These are phyloP conservation scores for Lactifluus hygrophoroides DNA, from an alignment of 768 basidiomycete species.

Conservation along the genomic window DNA sequence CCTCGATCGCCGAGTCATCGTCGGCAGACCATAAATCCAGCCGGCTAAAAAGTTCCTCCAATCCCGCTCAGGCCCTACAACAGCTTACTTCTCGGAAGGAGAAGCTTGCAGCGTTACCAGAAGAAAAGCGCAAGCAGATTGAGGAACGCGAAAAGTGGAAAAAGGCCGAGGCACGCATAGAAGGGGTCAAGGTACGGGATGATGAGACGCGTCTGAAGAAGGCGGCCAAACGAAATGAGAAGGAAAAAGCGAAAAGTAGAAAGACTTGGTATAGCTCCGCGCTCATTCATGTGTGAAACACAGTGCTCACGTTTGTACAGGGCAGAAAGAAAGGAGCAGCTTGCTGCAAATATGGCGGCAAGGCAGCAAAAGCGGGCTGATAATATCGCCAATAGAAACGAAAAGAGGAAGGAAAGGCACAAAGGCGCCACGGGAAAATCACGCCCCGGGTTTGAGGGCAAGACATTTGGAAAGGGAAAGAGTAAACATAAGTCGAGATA, in stretches of 20 bases:
- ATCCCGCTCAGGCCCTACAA: slow-evolving; percentile 78
- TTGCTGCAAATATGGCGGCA: slow-evolving; percentile 66
- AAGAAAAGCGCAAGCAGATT: slow-evolving; percentile 71
- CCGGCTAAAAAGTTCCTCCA: slow-evolving; percentile 61
- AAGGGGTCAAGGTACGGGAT: slow-evolving; percentile 87
- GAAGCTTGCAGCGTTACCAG: slow-evolving; percentile 66
- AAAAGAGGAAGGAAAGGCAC: slow-evolving; percentile 56
- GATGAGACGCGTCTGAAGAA: slow-evolving; percentile 83
- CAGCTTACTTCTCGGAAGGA: slow-evolving; percentile 72
- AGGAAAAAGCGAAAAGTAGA: slow-evolving; percentile 77
- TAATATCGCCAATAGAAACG: slow-evolving; percentile 82
- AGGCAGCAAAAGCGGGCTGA: slow-evolving; percentile 86
- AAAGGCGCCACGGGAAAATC: slow-evolving; percentile 50
- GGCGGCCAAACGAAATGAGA: slow-evolving; percentile 87
- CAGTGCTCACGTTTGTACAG: slow-evolving; percentile 33
- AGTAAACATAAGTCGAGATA: slow-evolving; percentile 20
- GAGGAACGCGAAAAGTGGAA: slow-evolving; percentile 85
- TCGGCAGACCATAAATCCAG: slow-evolving; percentile 36
- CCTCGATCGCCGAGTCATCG: slow-evolving; percentile 43
- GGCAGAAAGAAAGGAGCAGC: slow-evolving; percentile 79
- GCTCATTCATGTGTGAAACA: not conserved
- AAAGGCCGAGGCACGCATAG: slow-evolving; percentile 80
- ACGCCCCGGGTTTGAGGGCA: slow-evolving; percentile 84
- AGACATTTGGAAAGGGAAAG: slow-evolving; percentile 55
- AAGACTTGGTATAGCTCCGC: slow-evolving; percentile 65